Percentiles rank a stretch among this genome's conserved stretches.
These are phyloP conservation scores for Stereum hirsutum DNA, from an alignment of 1,284 basidiomycete species.

Conservation along the genomic window DNA sequence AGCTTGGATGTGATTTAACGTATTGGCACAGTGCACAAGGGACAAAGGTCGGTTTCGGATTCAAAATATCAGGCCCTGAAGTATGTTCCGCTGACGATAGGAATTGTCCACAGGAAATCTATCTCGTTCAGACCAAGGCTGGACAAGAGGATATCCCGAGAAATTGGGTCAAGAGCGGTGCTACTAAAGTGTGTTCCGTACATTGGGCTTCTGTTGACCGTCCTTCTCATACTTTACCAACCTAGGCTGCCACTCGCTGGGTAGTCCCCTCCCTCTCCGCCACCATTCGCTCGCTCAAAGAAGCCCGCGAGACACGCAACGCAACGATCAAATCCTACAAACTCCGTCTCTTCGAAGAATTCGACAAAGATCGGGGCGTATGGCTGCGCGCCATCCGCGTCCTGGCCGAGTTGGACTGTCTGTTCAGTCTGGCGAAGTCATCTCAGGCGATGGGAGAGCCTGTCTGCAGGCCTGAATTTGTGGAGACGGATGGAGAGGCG, in stretches of 20 bases:
- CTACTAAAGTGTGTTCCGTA: conserved; percentile 56
- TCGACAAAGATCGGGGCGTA: conserved; percentile 73
- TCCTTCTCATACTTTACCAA: conserved; percentile 1
- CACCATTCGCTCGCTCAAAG: conserved; percentile 77
- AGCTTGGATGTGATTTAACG: conserved; percentile 46
- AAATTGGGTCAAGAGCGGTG: conserved; percentile 78
- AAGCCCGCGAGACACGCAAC: conserved; percentile 82
- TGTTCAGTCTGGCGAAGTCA: conserved; percentile 88
- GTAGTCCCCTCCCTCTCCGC: conserved; percentile 64
- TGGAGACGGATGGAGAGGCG: conserved; percentile 73
- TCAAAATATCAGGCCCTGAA: background rate
- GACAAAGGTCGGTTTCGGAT: conserved; percentile 46
- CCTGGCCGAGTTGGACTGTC: conserved; percentile 86
- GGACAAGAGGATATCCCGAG: conserved; percentile 60
- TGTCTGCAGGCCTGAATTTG: conserved; percentile 82
- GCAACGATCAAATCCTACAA: conserved; percentile 79
- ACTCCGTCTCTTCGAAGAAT: conserved; percentile 73
- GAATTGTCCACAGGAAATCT: conserved; percentile 88
- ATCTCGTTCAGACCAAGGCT: conserved; percentile 68
- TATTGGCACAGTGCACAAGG: conserved; percentile 85
- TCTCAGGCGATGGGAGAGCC: conserved; percentile 89
- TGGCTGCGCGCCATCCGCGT: conserved; percentile 77
- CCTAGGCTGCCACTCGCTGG: conserved; percentile 66
- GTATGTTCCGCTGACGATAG: background rate
- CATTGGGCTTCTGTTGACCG: conserved; percentile 2